A percentile compares a stretch with the other conserved stretches of the same genome.
Evolutionary conservation across 2,329 filamentous ascomycete genomes (phyloP).

Genomic region (Epicoccum nigrum): DNA sequence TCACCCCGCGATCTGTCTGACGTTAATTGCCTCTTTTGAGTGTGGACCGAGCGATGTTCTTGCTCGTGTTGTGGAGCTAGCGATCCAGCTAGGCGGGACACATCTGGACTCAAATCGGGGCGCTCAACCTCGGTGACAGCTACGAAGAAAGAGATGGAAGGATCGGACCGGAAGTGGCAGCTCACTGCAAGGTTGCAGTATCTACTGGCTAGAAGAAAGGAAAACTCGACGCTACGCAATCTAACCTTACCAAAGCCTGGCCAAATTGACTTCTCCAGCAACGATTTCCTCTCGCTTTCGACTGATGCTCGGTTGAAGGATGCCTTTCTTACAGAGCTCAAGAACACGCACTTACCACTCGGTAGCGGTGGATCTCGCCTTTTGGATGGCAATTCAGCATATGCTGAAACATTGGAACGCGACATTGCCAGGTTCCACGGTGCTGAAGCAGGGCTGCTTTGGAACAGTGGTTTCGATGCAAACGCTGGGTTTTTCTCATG

Average conservation of each 20-base stretch:
- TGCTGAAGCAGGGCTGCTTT: constrained; percentile 63
- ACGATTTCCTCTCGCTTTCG: constrained; percentile 68
- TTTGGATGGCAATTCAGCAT: constrained; percentile 68
- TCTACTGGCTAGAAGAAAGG: constrained; percentile 50
- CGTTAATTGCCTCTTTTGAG: constrained; percentile 6
- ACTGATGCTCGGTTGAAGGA: constrained; percentile 55
- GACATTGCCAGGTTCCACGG: constrained; percentile 66
- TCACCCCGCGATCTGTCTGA: constrained; percentile 1
- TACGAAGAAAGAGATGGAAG: constrained; percentile 18
- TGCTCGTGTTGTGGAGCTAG: constrained; percentile 10
- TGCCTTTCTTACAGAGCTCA: constrained; percentile 57
- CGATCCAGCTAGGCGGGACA: not conserved
- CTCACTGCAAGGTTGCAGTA: constrained; percentile 33
- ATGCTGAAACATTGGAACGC: constrained; percentile 64
- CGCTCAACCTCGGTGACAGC: not conserved
- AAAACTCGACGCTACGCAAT: constrained; percentile 40
- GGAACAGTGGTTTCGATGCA: constrained; percentile 62
- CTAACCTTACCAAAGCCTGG: constrained; percentile 38
- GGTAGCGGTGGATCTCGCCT: constrained; percentile 67
- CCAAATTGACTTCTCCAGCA: constrained; percentile 66
- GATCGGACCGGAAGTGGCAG: not conserved
- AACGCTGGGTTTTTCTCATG: constrained; percentile 56
- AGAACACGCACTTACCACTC: constrained; percentile 50
- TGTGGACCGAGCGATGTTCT: not conserved
- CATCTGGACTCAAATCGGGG: constrained; percentile 6